Evolutionary conservation across 1,284 basidiomycete genomes (phyloP).

Genomic region (Fomitopsis betulina): DNA sequence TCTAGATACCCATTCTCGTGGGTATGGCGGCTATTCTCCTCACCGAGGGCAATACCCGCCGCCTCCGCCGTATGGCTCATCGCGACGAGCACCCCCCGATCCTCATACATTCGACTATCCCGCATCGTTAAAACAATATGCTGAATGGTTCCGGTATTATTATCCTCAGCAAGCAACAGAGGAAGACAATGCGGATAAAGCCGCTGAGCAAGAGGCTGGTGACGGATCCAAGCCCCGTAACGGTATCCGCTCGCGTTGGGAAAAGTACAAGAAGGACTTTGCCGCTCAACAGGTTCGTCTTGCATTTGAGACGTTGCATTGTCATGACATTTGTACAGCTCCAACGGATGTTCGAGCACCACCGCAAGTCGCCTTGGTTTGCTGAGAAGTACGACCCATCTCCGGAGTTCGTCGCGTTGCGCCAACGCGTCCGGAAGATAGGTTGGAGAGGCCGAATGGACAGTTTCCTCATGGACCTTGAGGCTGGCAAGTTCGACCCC

Average conservation of each 20-base stretch:
- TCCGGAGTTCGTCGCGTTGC: conserved; percentile 61
- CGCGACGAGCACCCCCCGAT: conserved; percentile 65
- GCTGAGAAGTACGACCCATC: conserved; percentile 87
- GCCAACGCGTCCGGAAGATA: conserved; percentile 73
- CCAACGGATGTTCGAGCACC: conserved; percentile 88
- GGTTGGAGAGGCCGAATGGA: conserved; percentile 75
- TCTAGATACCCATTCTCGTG: conserved; percentile 60
- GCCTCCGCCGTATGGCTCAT: conserved; percentile 31
- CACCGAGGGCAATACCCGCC: conserved; percentile 45
- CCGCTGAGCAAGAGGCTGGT: conserved; percentile 73
- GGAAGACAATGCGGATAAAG: conserved; percentile 77
- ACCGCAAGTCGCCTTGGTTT: conserved; percentile 91
- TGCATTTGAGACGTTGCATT: not conserved
- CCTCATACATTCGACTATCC: conserved; percentile 82
- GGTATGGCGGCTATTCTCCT: conserved; percentile 60
- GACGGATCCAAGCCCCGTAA: conserved; percentile 77
- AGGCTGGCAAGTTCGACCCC: conserved; percentile 80
- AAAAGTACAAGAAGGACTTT: conserved; percentile 90
- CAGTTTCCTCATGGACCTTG: conserved; percentile 73
- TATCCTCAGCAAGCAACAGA: conserved; percentile 75
- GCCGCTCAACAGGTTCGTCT: conserved; percentile 74
- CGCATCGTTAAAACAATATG: conserved; percentile 79
- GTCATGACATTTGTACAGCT: conserved; percentile 46
- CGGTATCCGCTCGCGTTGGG: conserved; percentile 77
- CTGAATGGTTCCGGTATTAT: conserved; percentile 84